phyloP scores from a whole-genome alignment of 352 stramenopile species.

The Pythium periplocum region DNA sequence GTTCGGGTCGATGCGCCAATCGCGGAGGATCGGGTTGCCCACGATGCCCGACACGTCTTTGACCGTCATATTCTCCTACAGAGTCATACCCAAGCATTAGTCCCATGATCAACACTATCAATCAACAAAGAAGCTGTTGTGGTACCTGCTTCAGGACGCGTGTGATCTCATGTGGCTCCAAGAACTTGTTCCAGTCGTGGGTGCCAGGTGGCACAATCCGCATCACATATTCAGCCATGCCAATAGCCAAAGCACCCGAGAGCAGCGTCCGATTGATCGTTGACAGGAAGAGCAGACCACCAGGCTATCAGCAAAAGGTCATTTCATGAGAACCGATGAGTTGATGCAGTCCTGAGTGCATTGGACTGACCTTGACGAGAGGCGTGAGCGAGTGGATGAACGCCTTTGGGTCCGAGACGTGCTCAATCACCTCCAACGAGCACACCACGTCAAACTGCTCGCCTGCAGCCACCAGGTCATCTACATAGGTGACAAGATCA shows the following conservation, averaged over 20 bases:
- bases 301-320: slow-evolving; percentile 30
- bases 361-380: slow-evolving; percentile 60
- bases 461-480: slow-evolving; percentile 61
- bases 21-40: slow-evolving; percentile 63
- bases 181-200: slow-evolving; percentile 85
- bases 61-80: slow-evolving; percentile 39
- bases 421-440: slow-evolving; percentile 82
- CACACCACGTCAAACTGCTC: slow-evolving; percentile 84
- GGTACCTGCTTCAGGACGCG: slow-evolving; percentile 42
- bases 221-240: slow-evolving; percentile 72
- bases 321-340: background rate
- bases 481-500: slow-evolving; percentile 18
- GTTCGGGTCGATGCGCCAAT: slow-evolving; percentile 67
- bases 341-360: background rate
- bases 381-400: slow-evolving; percentile 74
- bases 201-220: slow-evolving; percentile 71
- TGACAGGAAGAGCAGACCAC: slow-evolving; percentile 77
- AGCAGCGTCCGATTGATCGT: slow-evolving; percentile 80
- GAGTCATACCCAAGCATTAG: background rate
- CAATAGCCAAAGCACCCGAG: slow-evolving; percentile 61
- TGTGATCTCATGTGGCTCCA: slow-evolving; percentile 63
- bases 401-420: slow-evolving; percentile 59
- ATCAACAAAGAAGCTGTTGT: too few species aligned
- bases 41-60: slow-evolving; percentile 79
- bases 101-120: background rate